Conservation (phyloP, 257 asterid species). For the Leptodermis oblonga region DNA sequence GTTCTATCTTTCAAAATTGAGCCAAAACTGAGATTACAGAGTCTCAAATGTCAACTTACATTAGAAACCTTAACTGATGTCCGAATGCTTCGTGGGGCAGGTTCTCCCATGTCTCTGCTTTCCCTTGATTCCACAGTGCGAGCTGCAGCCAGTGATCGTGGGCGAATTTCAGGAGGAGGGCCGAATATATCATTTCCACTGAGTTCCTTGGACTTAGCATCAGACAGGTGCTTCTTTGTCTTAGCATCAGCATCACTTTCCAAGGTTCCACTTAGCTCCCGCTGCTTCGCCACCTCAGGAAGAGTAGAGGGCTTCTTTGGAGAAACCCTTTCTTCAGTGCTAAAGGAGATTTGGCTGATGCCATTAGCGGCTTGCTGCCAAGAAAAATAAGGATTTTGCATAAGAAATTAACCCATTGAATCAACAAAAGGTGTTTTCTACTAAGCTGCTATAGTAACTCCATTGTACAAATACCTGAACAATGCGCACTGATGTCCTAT, state of each 20-base stretch:
- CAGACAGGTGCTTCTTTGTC: conserved; percentile 55
- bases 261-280: conserved; percentile 81
- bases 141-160: conserved; percentile 53
- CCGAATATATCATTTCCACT: conserved; percentile 90
- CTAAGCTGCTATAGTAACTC: conserved; percentile 5
- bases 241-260: conserved; percentile 60
- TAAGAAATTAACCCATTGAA: background rate
- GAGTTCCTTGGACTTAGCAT: conserved; percentile 82
- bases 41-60: conserved; percentile 42
- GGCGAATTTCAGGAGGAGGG: conserved; percentile 66
- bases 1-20: background rate
- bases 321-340: conserved; percentile 73
- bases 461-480: conserved; percentile 59
- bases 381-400: conserved; percentile 1
- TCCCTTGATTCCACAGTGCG: conserved; percentile 54
- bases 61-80: conserved; percentile 91
- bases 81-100: conserved; percentile 69
- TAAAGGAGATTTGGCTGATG: conserved; percentile 89
- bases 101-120: conserved; percentile 63
- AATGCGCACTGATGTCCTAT: conserved; percentile 85
- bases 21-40: background rate
- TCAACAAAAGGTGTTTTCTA: background rate
- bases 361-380: conserved; percentile 84
- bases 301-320: conserved; percentile 78
- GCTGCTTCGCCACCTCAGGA: conserved; percentile 88